These are phyloP conservation scores for thale cress (Arabidopsis thaliana) DNA, from an alignment of 345 rosid genomes.

Conservation along the genomic window DNA sequence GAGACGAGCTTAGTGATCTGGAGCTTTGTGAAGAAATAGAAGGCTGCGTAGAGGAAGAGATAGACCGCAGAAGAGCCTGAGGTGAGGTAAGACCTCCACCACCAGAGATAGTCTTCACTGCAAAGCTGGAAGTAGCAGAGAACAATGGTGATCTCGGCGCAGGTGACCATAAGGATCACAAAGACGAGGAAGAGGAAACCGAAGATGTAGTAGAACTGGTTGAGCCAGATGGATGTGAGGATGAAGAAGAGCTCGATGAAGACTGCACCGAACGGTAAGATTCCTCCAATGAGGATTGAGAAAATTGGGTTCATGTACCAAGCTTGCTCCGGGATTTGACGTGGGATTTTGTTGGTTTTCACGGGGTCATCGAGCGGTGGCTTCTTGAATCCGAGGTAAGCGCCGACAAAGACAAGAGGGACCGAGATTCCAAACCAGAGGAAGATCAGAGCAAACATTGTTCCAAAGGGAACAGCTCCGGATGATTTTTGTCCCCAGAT, in stretches of 20 bases:
- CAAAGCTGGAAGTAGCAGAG: conserved; percentile 87
- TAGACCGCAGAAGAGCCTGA: conserved; percentile 80
- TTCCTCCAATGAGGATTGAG: conserved; percentile 78
- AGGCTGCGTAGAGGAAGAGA: conserved; percentile 73
- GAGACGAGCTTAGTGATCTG: conserved; percentile 78
- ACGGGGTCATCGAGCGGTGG: conserved; percentile 77
- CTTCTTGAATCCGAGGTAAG: conserved; percentile 72
- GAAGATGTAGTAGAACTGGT: conserved; percentile 86
- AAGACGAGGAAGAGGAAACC: conserved; percentile 84
- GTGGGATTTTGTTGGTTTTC: conserved; percentile 81
- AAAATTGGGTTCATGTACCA: conserved; percentile 88
- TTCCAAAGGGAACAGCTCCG: conserved; percentile 85
- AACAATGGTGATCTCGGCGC: conserved; percentile 76
- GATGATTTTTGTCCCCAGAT: conserved; percentile 91
- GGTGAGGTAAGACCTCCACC: conserved; percentile 94
- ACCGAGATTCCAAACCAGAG: conserved; percentile 86
- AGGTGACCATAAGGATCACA: conserved; percentile 68
- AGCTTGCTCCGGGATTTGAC: conserved; percentile 85
- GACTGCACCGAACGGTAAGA: conserved; percentile 81
- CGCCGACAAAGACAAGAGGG: conserved; percentile 72
- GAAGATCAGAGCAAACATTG: conserved; percentile 80
- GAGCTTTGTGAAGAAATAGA: conserved; percentile 87
- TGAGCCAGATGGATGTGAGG: conserved; percentile 90
- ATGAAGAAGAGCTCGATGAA: conserved; percentile 89
- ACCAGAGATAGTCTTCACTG: conserved; percentile 85